Evolutionary conservation across 108 stramenopile species (phyloP), one percentile per base, ranked within the genome.

Genomic region (Chaetoceros muelleri): DNA sequence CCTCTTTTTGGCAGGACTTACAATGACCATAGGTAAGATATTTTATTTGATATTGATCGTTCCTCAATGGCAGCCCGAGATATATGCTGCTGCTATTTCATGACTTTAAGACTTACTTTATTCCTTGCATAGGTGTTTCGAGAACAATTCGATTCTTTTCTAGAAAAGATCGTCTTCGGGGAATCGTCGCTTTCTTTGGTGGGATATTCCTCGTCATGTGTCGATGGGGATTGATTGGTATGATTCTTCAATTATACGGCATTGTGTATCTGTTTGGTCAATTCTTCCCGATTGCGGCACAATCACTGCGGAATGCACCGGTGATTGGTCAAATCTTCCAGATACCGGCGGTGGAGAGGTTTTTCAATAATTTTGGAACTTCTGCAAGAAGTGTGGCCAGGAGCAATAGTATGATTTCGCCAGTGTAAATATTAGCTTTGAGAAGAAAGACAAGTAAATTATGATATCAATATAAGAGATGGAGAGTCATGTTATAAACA

Each of bases 221-320:
- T 24, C 71, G 92, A 55, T 90, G 85, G 81, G 83, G 83, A n/a
- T 66, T 93, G 46, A 34, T 87, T 44, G 92, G 92, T 16, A 93
- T 93, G 87, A 69, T 85, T 19, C 62, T 58, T 47, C 92, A 93
- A 58, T 40, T 85, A 2, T 93, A 93, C 52, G 92, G 92, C 24
- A 60, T 93, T 47, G 66, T 93, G 2, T 93, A 93, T 64, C 61
- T 93, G 46, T 93, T 93, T 67, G 92, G 92, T 48, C 92, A 93
- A 49, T 93, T 93, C 69, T 90, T 93, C 67, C 92, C 92, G 1
- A 93, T 93, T 60, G 87, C 84, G 8, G 85, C 85, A 24, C 77
- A 82, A 51, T 77, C 81, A 24, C 70, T 90, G 81, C 75, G 76
- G 64, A 79, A 90, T 58, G 82, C 80, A 20, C 90, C 90, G 1